Percentiles rank a stretch among this genome's conserved stretches.
These are phyloP conservation scores for Coemansia sp. DNA, from an alignment of 192 early-diverging fungal species.

Conservation along the genomic window DNA sequence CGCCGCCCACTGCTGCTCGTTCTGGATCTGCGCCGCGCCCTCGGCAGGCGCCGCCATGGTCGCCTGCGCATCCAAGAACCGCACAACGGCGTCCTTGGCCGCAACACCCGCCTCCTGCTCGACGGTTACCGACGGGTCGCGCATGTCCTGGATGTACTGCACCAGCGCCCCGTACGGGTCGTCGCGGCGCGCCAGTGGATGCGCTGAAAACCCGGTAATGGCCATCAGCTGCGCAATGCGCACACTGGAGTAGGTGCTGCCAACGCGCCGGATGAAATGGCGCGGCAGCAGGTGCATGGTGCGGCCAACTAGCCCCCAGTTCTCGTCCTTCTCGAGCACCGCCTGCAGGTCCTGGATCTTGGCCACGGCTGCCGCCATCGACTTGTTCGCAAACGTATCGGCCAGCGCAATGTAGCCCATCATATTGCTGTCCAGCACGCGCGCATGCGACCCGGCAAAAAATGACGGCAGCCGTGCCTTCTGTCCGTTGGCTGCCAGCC, in stretches of 20 bases:
- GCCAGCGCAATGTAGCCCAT: constrained; percentile 13
- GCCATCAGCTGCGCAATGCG: constrained; percentile 13
- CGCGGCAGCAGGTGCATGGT: constrained; percentile 17
- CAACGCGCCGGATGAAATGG: constrained; percentile 20
- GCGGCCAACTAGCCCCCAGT: constrained; percentile 13
- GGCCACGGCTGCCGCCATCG: constrained; percentile 5
- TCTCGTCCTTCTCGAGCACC: constrained; percentile 10
- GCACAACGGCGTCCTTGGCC: constrained; percentile 1
- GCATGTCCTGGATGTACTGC: constrained; percentile 21
- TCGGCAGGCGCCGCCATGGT: not conserved
- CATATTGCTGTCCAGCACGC: constrained; percentile 17
- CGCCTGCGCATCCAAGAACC: not conserved
- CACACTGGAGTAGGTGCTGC: constrained; percentile 22
- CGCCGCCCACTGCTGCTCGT: constrained; percentile 22
- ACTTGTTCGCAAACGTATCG: constrained; percentile 12
- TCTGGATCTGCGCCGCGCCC: not conserved
- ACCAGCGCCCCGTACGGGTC: constrained; percentile 12
- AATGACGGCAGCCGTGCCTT: constrained; percentile 20
- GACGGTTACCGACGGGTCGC: constrained; percentile 19
- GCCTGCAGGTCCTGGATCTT: constrained; percentile 3
- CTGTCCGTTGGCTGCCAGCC: constrained; percentile 3
- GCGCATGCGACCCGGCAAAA: constrained; percentile 22
- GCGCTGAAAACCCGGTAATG: constrained; percentile 17
- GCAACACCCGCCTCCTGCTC: constrained; percentile 10
- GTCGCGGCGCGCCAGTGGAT: constrained; percentile 13